Conservation (phyloP, 306 rosid species). For the peach (Prunus persica) region DNA sequence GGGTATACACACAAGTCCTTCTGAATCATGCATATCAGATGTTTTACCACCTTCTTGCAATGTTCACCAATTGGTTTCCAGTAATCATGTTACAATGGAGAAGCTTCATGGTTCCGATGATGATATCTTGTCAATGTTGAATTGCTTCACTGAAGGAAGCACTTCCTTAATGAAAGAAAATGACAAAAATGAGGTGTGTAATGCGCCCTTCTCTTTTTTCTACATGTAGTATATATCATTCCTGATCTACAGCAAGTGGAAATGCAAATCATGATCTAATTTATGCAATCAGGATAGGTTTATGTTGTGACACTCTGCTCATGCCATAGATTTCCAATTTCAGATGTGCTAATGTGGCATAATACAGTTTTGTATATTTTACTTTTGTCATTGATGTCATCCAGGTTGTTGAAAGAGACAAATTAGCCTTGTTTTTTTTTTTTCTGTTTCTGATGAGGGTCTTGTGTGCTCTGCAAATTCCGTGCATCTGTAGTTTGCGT, state of each 20-base stretch:
- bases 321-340: background rate
- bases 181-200: constrained; percentile 37
- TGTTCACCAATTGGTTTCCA: constrained; percentile 20
- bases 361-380: background rate
- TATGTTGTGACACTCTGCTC: background rate
- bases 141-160: constrained; percentile 16
- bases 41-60: constrained; percentile 18
- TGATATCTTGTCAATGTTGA: constrained; percentile 17
- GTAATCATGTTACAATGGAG: constrained; percentile 7
- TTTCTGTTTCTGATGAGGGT: no score
- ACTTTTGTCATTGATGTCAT: background rate
- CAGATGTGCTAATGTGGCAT: background rate
- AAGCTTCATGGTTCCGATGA: constrained; percentile 1
- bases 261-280: background rate
- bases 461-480: no score
- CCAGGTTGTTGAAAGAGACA: background rate
- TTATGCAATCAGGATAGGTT: background rate
- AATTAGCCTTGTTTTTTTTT: background rate
- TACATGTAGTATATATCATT: background rate
- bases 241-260: background rate
- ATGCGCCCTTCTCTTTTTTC: background rate
- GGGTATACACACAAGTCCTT: constrained; percentile 23
- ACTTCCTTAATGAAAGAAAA: constrained; percentile 6
- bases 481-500: no score
- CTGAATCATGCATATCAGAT: constrained; percentile 39